Evolutionary conservation across 129 eudicot genomes (phyloP).

Genomic region (Chrysanthemum seticuspe): DNA sequence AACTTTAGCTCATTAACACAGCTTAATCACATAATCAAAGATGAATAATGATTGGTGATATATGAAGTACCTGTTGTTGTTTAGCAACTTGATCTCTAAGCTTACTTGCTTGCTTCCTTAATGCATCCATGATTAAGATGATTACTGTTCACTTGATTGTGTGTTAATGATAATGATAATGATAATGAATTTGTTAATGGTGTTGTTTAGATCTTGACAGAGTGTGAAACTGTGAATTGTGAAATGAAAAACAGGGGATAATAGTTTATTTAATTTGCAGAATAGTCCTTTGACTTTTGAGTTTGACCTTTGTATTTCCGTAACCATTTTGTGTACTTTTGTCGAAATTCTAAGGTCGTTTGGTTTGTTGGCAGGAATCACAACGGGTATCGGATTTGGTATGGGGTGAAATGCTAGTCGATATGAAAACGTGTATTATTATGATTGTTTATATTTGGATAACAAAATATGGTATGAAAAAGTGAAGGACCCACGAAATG

Average conservation of each 20-base stretch:
- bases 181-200: background rate
- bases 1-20: slow-evolving; percentile 10
- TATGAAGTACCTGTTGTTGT: slow-evolving; percentile 71
- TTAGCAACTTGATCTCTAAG: slow-evolving; percentile 94
- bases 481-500: no score
- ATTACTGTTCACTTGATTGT: background rate
- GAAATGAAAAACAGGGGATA: background rate
- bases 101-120: slow-evolving; percentile 93
- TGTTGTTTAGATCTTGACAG: slow-evolving; percentile 40
- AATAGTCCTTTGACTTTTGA: slow-evolving; percentile 14
- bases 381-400: no score
- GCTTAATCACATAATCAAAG: slow-evolving; percentile 7
- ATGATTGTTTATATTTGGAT: no score
- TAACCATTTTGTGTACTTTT: no score
- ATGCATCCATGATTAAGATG: slow-evolving; percentile 65
- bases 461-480: no score
- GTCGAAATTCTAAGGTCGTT: no score
- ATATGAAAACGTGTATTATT: no score
- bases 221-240: background rate
- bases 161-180: background rate
- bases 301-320: background rate
- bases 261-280: slow-evolving; percentile 11
- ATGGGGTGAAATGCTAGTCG: no score
- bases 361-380: no score
- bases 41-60: no score